Evolutionary conservation across 495 filamentous ascomycete species (phyloP).

Genomic region (Immersiella caudata): DNA sequence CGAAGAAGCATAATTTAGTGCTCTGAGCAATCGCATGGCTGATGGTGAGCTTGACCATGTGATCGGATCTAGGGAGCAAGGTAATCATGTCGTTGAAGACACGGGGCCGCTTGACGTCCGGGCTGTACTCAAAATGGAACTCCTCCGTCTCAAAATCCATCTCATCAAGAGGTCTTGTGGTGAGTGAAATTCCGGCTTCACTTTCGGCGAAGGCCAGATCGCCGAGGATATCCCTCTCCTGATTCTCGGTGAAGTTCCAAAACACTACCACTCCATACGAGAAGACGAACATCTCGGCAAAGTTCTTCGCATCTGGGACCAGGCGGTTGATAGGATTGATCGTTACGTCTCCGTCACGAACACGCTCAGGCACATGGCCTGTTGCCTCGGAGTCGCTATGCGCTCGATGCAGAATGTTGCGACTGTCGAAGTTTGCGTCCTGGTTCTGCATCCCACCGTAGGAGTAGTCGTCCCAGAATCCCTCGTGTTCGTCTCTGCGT

Average conservation of each 20-base stretch:
- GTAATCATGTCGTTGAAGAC: conserved; percentile 99
- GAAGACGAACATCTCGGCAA: conserved; percentile 98
- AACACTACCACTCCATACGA: conserved; percentile 97
- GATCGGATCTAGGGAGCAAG: conserved; percentile 80
- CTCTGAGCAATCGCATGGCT: conserved; percentile 96
- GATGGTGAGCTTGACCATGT: conserved; percentile 98
- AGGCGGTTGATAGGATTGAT: conserved; percentile 54
- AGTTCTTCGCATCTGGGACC: conserved; percentile 65
- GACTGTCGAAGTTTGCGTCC: conserved; percentile 14
- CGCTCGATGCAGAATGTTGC: conserved; percentile 23
- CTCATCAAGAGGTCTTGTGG: conserved; percentile 71
- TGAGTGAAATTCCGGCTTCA: conserved; percentile 59
- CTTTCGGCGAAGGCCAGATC: conserved; percentile 88
- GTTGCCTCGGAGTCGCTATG: conserved; percentile 15
- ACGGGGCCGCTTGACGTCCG: conserved; percentile 77
- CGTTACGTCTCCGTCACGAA: conserved; percentile 18
- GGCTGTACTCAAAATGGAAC: conserved; percentile 97
- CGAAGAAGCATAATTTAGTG: conserved; percentile 95
- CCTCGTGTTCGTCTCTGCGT: conserved; percentile 83
- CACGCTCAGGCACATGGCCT: conserved; percentile 16
- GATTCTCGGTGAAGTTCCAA: conserved; percentile 95
- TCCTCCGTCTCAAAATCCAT: conserved; percentile 97
- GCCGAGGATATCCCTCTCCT: conserved; percentile 95
- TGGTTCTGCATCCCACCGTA: conserved; percentile 30
- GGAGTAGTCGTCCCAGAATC: conserved; percentile 59